Evolutionary conservation across 225 moss, liverwort and hornwort genomes (phyloP), one percentile per base, ranked within the genome.

Genomic region (Pseudoscleropodium purum): DNA sequence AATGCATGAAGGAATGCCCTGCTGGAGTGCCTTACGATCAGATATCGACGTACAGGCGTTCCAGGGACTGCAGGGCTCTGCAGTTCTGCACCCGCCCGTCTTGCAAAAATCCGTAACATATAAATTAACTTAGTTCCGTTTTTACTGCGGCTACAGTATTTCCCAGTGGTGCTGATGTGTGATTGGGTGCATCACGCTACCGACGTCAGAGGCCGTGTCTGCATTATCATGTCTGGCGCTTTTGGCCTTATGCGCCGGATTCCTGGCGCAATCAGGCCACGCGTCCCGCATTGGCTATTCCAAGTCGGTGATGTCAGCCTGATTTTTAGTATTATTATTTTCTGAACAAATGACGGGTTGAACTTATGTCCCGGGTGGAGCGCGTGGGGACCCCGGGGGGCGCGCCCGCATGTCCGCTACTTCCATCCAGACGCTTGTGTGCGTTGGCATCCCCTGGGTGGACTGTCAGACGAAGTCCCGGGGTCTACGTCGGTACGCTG

Each of bases 161-260:
- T 30, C 33, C 45, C 64, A 16, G 45, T 30, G 34, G 62, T 63
- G 33, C 23, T 47, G 26, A 33, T 74, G 34, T 52, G 43, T 66
- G 79, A 89, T 80, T 85, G 81, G 89, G 41, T 84, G 89, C 83
- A 83, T 89, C 81, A 81, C 67, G 83, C 18, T 90, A 90, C 92
- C 90, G 92, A 92, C 92, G 59, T 83, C 90, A 82, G 82, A 82
- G 82, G 79, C 86, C 82, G 90, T 88, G 88, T 81, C 54, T 69
- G 76, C 69, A 64, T 82, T 33, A 62, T 89, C 84, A 49, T 75
- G 39, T 82, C 81, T 72, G 89, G 85, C 73, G 63, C 89, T 80
- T 82, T 70, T 77, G 90, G 69, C 68, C 82, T 82, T 27, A 88
- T 13, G 16, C 84, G 63, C 82, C 23, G 41, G 83, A 83, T 79